Base-by-base conservation (phyloP, 2,329 filamentous ascomycete genomes). In the Botrytis medusae region DNA sequence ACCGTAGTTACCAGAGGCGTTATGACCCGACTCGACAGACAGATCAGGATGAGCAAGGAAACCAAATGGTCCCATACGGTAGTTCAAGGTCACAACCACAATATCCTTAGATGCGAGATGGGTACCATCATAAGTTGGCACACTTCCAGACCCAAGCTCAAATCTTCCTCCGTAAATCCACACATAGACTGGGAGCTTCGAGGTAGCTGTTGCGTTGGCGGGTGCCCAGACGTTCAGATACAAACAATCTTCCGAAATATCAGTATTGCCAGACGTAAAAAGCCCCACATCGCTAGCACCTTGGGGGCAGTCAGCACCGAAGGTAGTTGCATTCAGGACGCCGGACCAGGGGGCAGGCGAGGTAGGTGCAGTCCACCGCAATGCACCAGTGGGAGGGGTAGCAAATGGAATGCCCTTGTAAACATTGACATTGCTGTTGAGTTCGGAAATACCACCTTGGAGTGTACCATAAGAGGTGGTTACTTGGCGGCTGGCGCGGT, bases 1-100 rank as follows among this genome's bases (percentile, higher is more conserved):
- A 1, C 92, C 92, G 77, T 90, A 90, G 79, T 93, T 93, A 48
- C 89, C 80, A 69, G 85, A 87, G n/a, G 70, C 64, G 18, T 69
- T 68, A 46, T 70, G 69, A 2, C 48, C 65, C 10, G 73, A 74
- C 60, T 75, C 73, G 2, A 48, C 62, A 54, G 60, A 72, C 3
- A 80, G 72, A 14, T 78, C 77, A n/a, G 79, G 79, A 32, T 73
- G 71, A 34, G 79, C 77, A 32, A 76, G 75, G 54, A 77, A 78
- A 22, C 77, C 76, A 54, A 78, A 74, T 51, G 73, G 79, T 72
- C 82, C 83, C 60, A 83, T 57, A 1, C 84, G 83, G 74, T 86
- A 86, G 77, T 84, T 86, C 67, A 85, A 79, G 0, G 81, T 84
- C 8, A 86, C 80, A 2, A 86, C 77, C 0, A 86, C 76, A 1